Percentiles rank a stretch among this genome's conserved stretches.
Conservation (phyloP, 345 rosid genomes). For the Trapa bicornis region DNA sequence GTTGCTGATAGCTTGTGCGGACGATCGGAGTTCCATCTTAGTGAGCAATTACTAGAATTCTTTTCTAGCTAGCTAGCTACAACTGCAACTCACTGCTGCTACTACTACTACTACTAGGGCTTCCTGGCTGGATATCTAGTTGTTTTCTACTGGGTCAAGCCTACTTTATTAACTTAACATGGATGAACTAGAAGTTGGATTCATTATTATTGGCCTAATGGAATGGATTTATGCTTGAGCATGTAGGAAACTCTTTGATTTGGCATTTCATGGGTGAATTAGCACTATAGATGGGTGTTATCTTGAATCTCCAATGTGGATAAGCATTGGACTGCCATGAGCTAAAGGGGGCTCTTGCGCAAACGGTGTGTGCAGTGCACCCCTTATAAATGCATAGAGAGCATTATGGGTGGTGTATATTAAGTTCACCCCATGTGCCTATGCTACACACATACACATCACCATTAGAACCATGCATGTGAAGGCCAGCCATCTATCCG, state of each 20-base stretch:
- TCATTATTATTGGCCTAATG: not conserved
- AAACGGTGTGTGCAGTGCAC: not conserved
- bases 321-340: not conserved
- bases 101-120: too few species aligned
- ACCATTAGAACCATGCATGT: too few species aligned
- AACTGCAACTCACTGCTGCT: too few species aligned
- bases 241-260: not conserved
- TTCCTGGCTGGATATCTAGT: not conserved
- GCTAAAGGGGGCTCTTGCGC: not conserved
- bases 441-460: not conserved
- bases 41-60: conserved; percentile 10
- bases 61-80: not conserved
- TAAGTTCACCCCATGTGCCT: not conserved
- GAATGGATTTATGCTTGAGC: not conserved
- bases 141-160: not conserved
- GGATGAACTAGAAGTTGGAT: not conserved
- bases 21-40: not conserved
- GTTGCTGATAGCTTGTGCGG: conserved; percentile 2
- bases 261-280: not conserved
- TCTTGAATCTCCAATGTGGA: too few species aligned
- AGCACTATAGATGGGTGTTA: too few species aligned
- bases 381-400: not conserved
- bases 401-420: not conserved
- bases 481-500: too few species aligned
- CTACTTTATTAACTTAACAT: not conserved